Evolutionary conservation across 106 monocot species (phyloP).

Genomic region (Hemerocallis citrina): DNA sequence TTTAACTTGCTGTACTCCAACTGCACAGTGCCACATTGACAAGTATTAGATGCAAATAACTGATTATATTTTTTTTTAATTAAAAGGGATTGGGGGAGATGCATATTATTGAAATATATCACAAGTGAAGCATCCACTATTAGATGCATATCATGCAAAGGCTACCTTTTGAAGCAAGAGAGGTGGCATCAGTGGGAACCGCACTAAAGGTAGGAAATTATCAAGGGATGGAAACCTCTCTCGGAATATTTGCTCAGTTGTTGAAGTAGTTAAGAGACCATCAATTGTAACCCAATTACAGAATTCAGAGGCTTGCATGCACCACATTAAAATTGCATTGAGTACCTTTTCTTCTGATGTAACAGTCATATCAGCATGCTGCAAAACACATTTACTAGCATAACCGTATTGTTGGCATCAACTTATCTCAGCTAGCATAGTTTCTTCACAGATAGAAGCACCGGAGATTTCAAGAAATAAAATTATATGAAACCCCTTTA

Average conservation of each 20-base stretch:
- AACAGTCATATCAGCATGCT: constrained; percentile 92
- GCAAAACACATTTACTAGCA: constrained; percentile 35
- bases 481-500: no score
- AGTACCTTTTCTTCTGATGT: constrained; percentile 93
- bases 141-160: neutral
- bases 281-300: constrained; percentile 57
- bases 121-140: no score
- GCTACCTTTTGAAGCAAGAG: constrained; percentile 65
- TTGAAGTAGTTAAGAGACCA: constrained; percentile 42
- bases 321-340: constrained; percentile 91
- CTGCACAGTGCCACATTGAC: constrained; percentile 25
- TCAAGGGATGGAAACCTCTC: constrained; percentile 44
- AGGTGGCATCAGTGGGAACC: constrained; percentile 76
- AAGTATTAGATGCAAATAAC: neutral
- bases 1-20: constrained; percentile 57
- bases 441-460: no score
- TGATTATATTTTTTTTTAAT: no score
- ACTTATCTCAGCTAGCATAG: no score
- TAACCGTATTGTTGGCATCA: constrained; percentile 18
- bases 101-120: no score
- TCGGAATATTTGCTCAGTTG: constrained; percentile 50
- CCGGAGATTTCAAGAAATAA: no score
- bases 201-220: constrained; percentile 56
- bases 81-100: no score
- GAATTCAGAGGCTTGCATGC: constrained; percentile 54